Conservation (phyloP, 164 flowering plant genomes). For the Aristolochia fimbriata region DNA sequence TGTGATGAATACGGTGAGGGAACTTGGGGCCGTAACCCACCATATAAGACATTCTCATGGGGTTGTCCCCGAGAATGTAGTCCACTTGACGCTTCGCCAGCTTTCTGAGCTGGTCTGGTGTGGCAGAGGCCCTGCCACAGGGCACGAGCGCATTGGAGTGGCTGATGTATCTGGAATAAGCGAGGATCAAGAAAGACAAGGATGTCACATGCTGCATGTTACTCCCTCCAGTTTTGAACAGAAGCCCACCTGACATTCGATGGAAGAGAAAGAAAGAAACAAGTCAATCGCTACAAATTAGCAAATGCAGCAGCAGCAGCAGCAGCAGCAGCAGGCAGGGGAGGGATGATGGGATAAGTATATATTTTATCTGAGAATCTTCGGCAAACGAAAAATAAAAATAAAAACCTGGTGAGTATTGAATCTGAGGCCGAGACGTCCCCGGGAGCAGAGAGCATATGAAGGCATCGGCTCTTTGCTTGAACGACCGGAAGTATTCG, state of each 20-base stretch:
- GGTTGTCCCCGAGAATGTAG: slow-evolving; percentile 23
- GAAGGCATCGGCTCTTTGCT: slow-evolving; percentile 72
- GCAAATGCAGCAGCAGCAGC: no score
- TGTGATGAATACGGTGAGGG: slow-evolving; percentile 79
- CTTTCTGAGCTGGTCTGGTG: slow-evolving; percentile 54
- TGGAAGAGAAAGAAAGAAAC: not conserved
- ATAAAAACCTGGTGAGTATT: slow-evolving; percentile 95
- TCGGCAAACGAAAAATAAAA: not conserved
- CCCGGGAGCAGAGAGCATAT: slow-evolving; percentile 84
- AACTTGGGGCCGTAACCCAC: slow-evolving; percentile 79
- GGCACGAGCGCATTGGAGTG: slow-evolving; percentile 78
- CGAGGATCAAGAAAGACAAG: slow-evolving; percentile 74
- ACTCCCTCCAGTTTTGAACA: slow-evolving; percentile 82
- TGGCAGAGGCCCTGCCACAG: slow-evolving; percentile 54
- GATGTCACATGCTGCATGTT: slow-evolving; percentile 99
- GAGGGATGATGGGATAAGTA: not conserved
- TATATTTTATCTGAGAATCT: not conserved
- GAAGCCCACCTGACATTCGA: slow-evolving; percentile 58
- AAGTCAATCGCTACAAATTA: not conserved
- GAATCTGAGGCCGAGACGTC: slow-evolving; percentile 60
- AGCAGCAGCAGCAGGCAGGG: no score
- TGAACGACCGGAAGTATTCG: slow-evolving; percentile 51
- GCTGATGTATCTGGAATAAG: slow-evolving; percentile 86
- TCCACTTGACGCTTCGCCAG: slow-evolving; percentile 82
- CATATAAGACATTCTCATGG: slow-evolving; percentile 81